Conservation (phyloP, 2,329 filamentous ascomycete genomes). For the Talaromyces sp. region DNA sequence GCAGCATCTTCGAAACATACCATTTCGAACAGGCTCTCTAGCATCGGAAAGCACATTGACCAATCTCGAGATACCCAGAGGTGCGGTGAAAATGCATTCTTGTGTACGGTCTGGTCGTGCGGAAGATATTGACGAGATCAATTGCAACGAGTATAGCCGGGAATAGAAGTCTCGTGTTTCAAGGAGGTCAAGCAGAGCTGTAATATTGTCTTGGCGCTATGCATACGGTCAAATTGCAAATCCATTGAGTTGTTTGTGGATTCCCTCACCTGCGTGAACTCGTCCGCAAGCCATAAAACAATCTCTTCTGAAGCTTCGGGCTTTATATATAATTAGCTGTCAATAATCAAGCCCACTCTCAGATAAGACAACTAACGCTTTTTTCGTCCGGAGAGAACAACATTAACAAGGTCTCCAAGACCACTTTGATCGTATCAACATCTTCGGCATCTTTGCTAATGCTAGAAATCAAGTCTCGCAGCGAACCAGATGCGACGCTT, state of each 20-base stretch:
- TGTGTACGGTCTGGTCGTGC: constrained; percentile 88
- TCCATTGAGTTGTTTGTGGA: constrained; percentile 8
- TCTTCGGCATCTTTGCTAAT: constrained; percentile 86
- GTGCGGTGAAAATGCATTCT: constrained; percentile 87
- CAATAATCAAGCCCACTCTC: not conserved
- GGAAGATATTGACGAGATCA: constrained; percentile 78
- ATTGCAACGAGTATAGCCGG: constrained; percentile 82
- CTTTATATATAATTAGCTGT: constrained; percentile 43
- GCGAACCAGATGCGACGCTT: constrained; percentile 87
- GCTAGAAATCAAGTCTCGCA: constrained; percentile 80
- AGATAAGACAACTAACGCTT: constrained; percentile 45
- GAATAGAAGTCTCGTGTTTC: constrained; percentile 86
- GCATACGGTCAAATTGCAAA: constrained; percentile 45
- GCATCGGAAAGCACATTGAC: constrained; percentile 79
- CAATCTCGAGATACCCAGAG: constrained; percentile 79
- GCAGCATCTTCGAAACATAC: constrained; percentile 28
- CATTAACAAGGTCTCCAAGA: constrained; percentile 91
- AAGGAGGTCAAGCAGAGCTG: constrained; percentile 80
- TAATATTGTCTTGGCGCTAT: constrained; percentile 90
- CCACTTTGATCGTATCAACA: constrained; percentile 91
- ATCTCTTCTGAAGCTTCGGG: constrained; percentile 95
- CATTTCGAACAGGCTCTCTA: constrained; percentile 80
- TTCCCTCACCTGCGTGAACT: constrained; percentile 76
- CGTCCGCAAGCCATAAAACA: constrained; percentile 90
- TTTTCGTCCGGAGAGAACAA: constrained; percentile 70